Conservation (phyloP, 306 rosid species). For the Elaeagnus macrophylla region DNA sequence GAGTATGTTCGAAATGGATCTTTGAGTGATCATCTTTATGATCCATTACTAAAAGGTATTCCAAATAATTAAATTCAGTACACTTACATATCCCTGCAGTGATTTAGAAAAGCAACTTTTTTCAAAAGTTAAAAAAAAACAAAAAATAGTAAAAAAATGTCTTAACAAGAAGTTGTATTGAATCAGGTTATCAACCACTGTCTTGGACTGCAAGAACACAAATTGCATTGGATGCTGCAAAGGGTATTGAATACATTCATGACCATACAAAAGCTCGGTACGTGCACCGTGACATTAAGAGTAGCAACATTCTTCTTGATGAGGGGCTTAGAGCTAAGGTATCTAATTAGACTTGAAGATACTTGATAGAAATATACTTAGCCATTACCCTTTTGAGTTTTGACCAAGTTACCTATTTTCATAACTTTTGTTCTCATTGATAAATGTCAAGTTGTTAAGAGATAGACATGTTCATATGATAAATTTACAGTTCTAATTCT, state of each 20-base stretch:
- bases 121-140: too few relatives aligned
- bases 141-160: background rate
- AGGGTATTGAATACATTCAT: slow-evolving; percentile 82
- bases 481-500: too few relatives aligned
- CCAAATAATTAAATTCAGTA: background rate
- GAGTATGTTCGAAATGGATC: slow-evolving; percentile 74
- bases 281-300: slow-evolving; percentile 82
- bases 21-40: slow-evolving; percentile 65
- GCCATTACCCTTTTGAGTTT: background rate
- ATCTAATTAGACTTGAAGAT: background rate
- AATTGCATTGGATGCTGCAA: slow-evolving; percentile 77
- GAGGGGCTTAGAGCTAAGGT: slow-evolving; percentile 73
- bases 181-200: slow-evolving; percentile 61
- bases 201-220: slow-evolving; percentile 79
- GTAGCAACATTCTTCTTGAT: slow-evolving; percentile 73
- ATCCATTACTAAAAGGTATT: slow-evolving; percentile 68
- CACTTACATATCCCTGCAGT: too few relatives aligned
- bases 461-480: too few relatives aligned
- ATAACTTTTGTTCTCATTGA: too few relatives aligned
- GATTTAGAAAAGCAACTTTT: too few relatives aligned
- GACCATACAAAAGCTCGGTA: slow-evolving; percentile 69
- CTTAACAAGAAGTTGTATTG: slow-evolving; percentile 5
- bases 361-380: too few relatives aligned
- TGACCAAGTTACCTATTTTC: too few relatives aligned
- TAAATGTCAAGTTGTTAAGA: too few relatives aligned